Percentiles rank a stretch among this genome's conserved stretches.
phyloP scores from a whole-genome alignment of 441 rosid species.

The Macaranga tanarius region DNA sequence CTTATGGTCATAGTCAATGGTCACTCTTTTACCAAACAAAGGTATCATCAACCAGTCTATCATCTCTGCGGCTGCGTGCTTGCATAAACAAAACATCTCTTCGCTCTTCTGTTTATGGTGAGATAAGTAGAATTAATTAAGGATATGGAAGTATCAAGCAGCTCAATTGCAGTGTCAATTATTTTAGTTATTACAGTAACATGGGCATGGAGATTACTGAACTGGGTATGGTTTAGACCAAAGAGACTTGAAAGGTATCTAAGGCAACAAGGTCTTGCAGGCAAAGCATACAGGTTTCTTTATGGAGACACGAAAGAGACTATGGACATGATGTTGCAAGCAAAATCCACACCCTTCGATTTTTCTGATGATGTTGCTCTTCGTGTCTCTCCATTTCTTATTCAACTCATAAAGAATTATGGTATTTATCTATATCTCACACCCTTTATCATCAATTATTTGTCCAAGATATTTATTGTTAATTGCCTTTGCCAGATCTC shows the following conservation, averaged over 20 bases:
- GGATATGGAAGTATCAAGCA: too few species aligned
- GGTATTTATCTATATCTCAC: not conserved
- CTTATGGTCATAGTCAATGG: too few species aligned
- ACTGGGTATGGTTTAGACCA: slow-evolving; percentile 34
- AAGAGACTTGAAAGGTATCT: slow-evolving; percentile 29
- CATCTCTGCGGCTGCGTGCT: too few species aligned
- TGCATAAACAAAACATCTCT: too few species aligned
- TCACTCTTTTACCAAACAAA: too few species aligned
- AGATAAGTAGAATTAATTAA: too few species aligned
- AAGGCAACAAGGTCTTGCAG: slow-evolving; percentile 29
- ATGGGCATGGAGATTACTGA: slow-evolving; percentile 22
- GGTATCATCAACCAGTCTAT: too few species aligned
- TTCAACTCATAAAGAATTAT: slow-evolving; percentile 1
- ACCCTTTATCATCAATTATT: too few species aligned
- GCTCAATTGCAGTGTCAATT: not conserved
- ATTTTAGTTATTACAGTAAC: not conserved
- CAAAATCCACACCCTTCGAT: slow-evolving; percentile 18
- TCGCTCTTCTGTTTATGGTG: too few species aligned
- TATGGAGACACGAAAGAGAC: slow-evolving; percentile 28
- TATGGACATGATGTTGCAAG: not conserved
- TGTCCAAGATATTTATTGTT: too few species aligned
- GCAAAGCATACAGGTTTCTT: slow-evolving; percentile 26
- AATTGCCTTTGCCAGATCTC: too few species aligned
- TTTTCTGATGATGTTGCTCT: slow-evolving; percentile 19
- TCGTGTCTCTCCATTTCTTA: slow-evolving; percentile 8